Conservation (phyloP, 2,329 filamentous ascomycete species). For the Aquanectria penicillioides region DNA sequence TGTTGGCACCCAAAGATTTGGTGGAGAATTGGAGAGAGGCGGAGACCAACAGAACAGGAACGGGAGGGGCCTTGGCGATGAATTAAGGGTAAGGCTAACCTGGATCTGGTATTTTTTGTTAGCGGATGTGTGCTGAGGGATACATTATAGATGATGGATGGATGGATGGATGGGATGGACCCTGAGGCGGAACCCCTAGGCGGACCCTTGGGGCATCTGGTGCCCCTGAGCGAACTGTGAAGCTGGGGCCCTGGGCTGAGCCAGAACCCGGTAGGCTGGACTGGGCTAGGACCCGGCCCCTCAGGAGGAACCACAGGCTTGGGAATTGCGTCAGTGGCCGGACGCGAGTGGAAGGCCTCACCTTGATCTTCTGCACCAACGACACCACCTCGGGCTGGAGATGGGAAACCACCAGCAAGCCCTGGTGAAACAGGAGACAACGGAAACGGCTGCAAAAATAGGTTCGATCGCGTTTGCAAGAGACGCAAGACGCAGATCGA, state of each 20-base stretch:
- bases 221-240: no score
- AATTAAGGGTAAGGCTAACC: constrained; percentile 15
- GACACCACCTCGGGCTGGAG: constrained; percentile 1
- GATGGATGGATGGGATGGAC: neutral
- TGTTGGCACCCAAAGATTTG: neutral
- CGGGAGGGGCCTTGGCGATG: neutral
- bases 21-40: neutral
- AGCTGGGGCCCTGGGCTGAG: neutral
- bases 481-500: neutral
- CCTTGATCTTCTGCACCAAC: constrained; percentile 8
- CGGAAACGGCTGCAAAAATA: neutral
- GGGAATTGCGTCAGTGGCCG: constrained; percentile 10
- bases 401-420: neutral
- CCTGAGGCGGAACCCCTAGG: no score
- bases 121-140: constrained; percentile 1
- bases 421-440: neutral
- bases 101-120: constrained; percentile 19
- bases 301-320: neutral
- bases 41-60: neutral
- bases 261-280: constrained; percentile 14
- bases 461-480: neutral
- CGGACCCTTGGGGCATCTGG: no score
- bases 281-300: neutral
- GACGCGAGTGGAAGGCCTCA: constrained; percentile 3
- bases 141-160: no score